Percentiles rank a stretch among this genome's conserved stretches.
Evolutionary conservation across 2,329 filamentous ascomycete species (phyloP).

Genomic region (Rutstroemia sp.): DNA sequence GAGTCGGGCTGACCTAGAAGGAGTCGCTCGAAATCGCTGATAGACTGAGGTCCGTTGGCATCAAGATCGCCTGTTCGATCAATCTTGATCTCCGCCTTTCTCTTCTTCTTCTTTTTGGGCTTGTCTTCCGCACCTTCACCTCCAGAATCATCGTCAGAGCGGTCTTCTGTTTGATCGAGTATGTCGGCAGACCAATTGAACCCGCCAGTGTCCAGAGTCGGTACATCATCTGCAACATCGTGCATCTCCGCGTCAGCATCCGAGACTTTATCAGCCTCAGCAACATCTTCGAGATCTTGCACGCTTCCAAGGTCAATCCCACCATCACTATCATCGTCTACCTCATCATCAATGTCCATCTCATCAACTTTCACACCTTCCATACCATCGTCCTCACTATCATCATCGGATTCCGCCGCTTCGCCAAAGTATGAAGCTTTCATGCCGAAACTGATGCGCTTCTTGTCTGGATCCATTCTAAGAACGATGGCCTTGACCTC

Average conservation of each 20-base stretch:
- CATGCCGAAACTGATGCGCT: slow-evolving; percentile 79
- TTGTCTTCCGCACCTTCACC: slow-evolving; percentile 32
- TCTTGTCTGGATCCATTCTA: slow-evolving; percentile 66
- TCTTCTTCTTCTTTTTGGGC: slow-evolving; percentile 65
- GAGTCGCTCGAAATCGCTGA: slow-evolving; percentile 88
- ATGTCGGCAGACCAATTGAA: slow-evolving; percentile 82
- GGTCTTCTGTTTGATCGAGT: slow-evolving; percentile 43
- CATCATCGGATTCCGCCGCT: slow-evolving; percentile 41
- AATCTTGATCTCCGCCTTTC: slow-evolving; percentile 70
- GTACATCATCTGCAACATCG: slow-evolving; percentile 24
- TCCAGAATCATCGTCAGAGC: slow-evolving; percentile 39
- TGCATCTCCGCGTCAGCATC: slow-evolving; percentile 31
- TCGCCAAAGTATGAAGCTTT: slow-evolving; percentile 86
- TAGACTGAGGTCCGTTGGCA: slow-evolving; percentile 77
- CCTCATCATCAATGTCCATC: slow-evolving; percentile 38
- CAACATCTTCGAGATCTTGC: slow-evolving; percentile 35
- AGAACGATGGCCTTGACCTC: slow-evolving; percentile 87
- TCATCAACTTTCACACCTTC: slow-evolving; percentile 36
- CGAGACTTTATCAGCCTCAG: slow-evolving; percentile 21
- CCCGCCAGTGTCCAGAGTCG: slow-evolving; percentile 63
- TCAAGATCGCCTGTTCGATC: slow-evolving; percentile 92
- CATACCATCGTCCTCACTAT: slow-evolving; percentile 39
- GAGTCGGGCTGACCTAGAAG: slow-evolving; percentile 88
- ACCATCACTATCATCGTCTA: slow-evolving; percentile 35
- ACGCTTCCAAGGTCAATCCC: slow-evolving; percentile 27